A percentile compares a stretch with the other conserved stretches of the same genome.
Evolutionary conservation across 805 yeast genomes (phyloP).

Genomic region (Yarrowia sp.): DNA sequence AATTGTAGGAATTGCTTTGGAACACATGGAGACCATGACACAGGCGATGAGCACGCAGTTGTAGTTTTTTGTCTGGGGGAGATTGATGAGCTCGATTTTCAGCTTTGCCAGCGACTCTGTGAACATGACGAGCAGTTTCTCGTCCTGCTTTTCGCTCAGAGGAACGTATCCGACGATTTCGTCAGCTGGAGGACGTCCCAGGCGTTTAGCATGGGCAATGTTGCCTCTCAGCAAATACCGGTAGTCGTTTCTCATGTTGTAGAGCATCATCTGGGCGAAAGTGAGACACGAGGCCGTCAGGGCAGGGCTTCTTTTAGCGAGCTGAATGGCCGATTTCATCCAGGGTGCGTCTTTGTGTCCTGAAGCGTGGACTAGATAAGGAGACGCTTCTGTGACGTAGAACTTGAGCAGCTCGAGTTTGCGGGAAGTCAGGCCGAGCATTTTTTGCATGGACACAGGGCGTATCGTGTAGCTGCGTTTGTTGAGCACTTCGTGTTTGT

Average conservation of each 20-base stretch:
- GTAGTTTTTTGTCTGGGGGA: background rate
- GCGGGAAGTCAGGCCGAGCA: background rate
- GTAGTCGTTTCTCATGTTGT: background rate
- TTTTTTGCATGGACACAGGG: background rate
- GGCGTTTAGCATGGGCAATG: background rate
- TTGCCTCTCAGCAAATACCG: background rate
- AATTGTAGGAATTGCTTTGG: background rate
- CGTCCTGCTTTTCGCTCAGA: background rate
- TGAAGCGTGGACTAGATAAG: background rate
- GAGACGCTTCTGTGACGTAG: background rate
- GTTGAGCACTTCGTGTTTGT: no score
- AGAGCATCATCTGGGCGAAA: background rate
- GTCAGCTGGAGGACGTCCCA: background rate
- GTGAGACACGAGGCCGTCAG: background rate
- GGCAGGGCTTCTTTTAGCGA: background rate
- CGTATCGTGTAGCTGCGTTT: background rate
- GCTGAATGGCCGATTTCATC: background rate
- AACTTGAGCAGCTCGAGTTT: slow-evolving; percentile 13
- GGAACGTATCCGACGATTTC: background rate
- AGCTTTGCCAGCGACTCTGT: background rate
- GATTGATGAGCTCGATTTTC: background rate
- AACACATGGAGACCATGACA: slow-evolving; percentile 8
- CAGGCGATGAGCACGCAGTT: background rate
- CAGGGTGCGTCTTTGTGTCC: background rate
- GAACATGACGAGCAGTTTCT: background rate